Evolutionary conservation across 139 green algal genomes (phyloP).

Genomic region (Marvania coccoides): DNA sequence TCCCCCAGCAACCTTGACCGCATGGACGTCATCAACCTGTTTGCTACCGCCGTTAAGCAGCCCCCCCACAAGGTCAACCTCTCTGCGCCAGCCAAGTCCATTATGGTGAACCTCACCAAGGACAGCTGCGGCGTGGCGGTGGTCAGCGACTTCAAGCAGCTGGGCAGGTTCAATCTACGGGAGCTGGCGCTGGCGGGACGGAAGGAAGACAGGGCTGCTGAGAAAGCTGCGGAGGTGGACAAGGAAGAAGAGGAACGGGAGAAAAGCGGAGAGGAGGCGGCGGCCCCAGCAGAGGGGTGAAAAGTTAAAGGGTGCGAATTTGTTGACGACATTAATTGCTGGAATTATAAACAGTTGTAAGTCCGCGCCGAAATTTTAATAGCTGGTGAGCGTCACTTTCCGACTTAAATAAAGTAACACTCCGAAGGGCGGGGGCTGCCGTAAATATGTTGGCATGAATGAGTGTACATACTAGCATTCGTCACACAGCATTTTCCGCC

Average conservation of each 20-base stretch:
- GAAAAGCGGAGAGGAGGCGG: not conserved
- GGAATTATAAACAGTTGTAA: too few relatives aligned
- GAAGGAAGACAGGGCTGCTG: not conserved
- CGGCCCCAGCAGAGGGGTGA: not conserved
- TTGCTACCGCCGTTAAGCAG: constrained; percentile 25
- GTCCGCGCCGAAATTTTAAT: too few relatives aligned
- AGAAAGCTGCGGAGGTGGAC: not conserved
- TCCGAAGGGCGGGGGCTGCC: too few relatives aligned
- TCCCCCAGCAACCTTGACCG: constrained; percentile 25
- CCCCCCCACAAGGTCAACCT: constrained; percentile 45
- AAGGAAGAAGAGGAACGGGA: not conserved
- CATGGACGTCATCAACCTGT: constrained; percentile 44
- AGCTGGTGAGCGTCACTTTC: too few relatives aligned
- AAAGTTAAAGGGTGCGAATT: too few relatives aligned
- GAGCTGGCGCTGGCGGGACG: not conserved
- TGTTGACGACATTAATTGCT: too few relatives aligned
- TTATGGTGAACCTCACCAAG: constrained; percentile 43
- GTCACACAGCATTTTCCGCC: too few relatives aligned
- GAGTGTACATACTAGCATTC: too few relatives aligned
- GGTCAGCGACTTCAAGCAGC: constrained; percentile 28
- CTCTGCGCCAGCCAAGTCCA: constrained; percentile 25
- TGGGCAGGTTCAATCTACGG: constrained; percentile 17
- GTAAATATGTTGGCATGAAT: too few relatives aligned
- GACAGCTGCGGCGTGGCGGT: constrained; percentile 28
- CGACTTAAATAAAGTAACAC: too few relatives aligned